These are phyloP conservation scores for Lipomyces chichibuensis DNA, from an alignment of 805 yeast species.

Conservation along the genomic window DNA sequence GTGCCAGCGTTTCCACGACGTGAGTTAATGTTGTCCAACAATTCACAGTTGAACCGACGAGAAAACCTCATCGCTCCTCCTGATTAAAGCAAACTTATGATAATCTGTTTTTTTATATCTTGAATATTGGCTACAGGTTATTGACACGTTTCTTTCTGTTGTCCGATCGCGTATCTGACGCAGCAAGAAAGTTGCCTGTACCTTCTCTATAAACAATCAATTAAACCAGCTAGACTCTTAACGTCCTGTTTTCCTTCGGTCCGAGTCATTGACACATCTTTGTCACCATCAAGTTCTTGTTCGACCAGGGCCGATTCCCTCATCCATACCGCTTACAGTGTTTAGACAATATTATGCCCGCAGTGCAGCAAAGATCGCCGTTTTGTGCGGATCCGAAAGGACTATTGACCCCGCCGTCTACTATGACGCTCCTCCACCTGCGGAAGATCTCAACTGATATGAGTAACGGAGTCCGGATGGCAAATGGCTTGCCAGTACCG, in stretches of 20 bases:
- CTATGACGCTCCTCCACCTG: neutral
- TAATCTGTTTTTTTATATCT: neutral
- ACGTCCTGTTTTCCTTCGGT: neutral
- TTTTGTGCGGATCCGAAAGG: neutral
- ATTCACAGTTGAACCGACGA: neutral
- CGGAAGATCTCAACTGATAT: neutral
- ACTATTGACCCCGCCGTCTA: constrained; percentile 1
- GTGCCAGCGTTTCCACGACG: neutral
- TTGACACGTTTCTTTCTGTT: neutral
- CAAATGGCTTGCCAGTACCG: constrained; percentile 1
- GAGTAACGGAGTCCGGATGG: neutral
- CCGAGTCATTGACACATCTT: neutral
- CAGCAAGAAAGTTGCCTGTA: neutral
- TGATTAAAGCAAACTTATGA: neutral
- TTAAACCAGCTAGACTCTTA: neutral
- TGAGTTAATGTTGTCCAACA: neutral
- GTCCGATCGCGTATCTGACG: neutral
- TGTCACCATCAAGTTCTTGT: neutral
- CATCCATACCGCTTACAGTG: neutral
- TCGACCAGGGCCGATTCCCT: neutral
- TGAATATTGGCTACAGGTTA: neutral
- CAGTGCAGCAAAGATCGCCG: neutral
- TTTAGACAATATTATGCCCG: neutral
- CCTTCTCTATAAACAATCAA: neutral
- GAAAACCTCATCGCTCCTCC: neutral